Evolutionary conservation across 768 basidiomycete species (phyloP).

Genomic region (Rhodotorula babjevae): DNA sequence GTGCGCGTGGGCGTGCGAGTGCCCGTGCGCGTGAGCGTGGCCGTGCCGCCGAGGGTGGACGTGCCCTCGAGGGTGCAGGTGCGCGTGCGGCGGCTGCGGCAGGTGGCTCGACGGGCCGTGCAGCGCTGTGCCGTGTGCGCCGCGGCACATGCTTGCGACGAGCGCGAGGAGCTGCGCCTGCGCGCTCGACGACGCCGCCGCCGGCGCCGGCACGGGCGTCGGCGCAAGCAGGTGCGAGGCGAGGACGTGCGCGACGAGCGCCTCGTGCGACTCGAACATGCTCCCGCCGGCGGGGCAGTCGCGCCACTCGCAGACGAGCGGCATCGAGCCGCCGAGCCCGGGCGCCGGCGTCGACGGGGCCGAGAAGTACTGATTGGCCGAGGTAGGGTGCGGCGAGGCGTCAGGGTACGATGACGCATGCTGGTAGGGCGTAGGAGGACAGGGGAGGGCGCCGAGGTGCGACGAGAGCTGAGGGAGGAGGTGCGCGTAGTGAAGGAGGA

Average conservation of each 20-base stretch:
- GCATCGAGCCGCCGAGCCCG: too few species aligned
- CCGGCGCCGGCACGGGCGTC: not conserved
- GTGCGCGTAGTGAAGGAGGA: not conserved
- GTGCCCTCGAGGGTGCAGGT: not conserved
- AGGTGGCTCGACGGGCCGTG: not conserved
- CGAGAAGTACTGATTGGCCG: not conserved
- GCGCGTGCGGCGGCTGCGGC: not conserved
- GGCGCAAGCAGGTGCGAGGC: not conserved
- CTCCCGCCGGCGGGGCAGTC: not conserved
- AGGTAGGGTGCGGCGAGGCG: not conserved
- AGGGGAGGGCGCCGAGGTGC: not conserved
- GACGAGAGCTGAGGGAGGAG: not conserved
- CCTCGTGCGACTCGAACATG: not conserved
- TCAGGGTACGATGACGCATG: too few species aligned
- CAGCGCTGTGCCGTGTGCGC: too few species aligned
- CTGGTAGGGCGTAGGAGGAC: not conserved
- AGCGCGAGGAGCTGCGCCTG: not conserved
- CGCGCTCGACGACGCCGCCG: not conserved
- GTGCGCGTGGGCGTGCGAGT: not conserved
- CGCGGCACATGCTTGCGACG: not conserved
- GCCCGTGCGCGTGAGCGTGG: not conserved
- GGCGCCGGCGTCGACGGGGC: not conserved
- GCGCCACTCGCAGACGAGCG: slow-evolving; percentile 8
- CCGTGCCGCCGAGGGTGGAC: not conserved
- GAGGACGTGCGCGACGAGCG: slow-evolving; percentile 4